Base-by-base conservation (phyloP, 2,329 filamentous ascomycete species). In the Aspergillus brunneoviolaceus region DNA sequence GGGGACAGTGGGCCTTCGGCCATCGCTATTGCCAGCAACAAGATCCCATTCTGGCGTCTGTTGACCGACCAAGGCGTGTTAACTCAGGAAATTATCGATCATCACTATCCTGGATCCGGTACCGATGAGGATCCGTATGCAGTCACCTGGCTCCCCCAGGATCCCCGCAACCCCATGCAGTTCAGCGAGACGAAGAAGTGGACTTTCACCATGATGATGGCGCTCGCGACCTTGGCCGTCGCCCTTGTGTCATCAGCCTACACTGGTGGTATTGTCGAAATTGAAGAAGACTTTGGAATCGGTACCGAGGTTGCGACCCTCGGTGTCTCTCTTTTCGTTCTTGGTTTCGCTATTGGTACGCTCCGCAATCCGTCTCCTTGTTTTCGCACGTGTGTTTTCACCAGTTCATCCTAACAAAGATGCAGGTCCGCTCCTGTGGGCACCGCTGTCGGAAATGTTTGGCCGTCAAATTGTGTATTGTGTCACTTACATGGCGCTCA, bases 311-410 rank as follows among this genome's bases (percentile, higher is more conserved):
- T 76, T 19, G 73, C 72, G 4, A 79, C 73, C 0, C 69, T 80
- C 7, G 79, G 78, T 47, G 72, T 81, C 16, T 80, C 78, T 10
- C 72, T 81, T 11, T 81, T 80, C 61, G 74, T 81, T 7, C 60
- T 80, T 16, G 79, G 79, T 16, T 81, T 81, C 60, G 78, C 78
- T 11, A 71, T 81, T 53, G 77, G 65, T 68, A 64, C 52, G 62
- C 39, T 60, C 10, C 51, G 2, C 52, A 4, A 49, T 19, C 16
- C 9, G 5, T 39, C 42, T 19, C 25, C 29, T 25, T 3, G n/a
- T 47, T 33, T 12, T 29, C 7, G n/a, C 45, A 21, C 19, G 16
- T 39, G 16, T 39, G 14, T 4, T n/a, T 14, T 49, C 9, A 35
- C 2, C n/a, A 23, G 35, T 16, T 5, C 21, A 19, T 49, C 33